Base-by-base conservation (phyloP, 1,139 yeast genomes). In the Geotrichum cucujoidarum region DNA sequence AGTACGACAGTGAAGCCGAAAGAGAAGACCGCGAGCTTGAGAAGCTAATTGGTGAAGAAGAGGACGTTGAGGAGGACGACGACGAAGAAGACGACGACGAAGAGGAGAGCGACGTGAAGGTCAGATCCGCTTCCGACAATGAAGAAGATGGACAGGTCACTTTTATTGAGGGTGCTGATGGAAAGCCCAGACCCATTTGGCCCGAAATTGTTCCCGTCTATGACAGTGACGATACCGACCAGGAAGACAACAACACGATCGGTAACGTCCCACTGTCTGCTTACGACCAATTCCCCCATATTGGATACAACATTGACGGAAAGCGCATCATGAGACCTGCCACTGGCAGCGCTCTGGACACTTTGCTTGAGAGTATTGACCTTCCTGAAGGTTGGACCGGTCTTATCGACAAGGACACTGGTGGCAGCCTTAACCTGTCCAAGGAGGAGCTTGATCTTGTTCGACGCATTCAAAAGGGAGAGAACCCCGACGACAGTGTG, bases 311-410 rank as follows among this genome's bases (percentile, higher is more conserved):
- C 66, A 89, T 92, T 61, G 94, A 94, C 65, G 98, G 99, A 62
- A 90, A 89, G 66, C 80, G 98, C 62, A 89, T 92, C 60, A 90
- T 94, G 97, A 80, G 99, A 67, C 99, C 99, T 11, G 98, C 97
- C 14, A 85, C 87, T 62, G 96, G 96, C 7, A 81, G 95, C 49
- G 98, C 98, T 1, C 75, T 94, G 58, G 97, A 92, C 62, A 84
- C 83, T 58, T 74, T 92, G 55, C 72, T 94, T 56, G 98, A 92
- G 60, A 74, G 82, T 27, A 92, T 94, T 55, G 98, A 92, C 54
- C 74, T 92, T 55, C 98, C 97, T 11, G 95, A 86, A 68, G 98
- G 98, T 32, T 92, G 97, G 97, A 94, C 98, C 10, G 99, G 99
- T 40, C 74, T 94, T 55, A 71, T 92, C 51, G 97, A 92, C 67